A percentile compares a stretch with the other conserved stretches of the same genome.
Evolutionary conservation across 139 green algal genomes (phyloP).

Genomic region (Ettlia oleoabundans): DNA sequence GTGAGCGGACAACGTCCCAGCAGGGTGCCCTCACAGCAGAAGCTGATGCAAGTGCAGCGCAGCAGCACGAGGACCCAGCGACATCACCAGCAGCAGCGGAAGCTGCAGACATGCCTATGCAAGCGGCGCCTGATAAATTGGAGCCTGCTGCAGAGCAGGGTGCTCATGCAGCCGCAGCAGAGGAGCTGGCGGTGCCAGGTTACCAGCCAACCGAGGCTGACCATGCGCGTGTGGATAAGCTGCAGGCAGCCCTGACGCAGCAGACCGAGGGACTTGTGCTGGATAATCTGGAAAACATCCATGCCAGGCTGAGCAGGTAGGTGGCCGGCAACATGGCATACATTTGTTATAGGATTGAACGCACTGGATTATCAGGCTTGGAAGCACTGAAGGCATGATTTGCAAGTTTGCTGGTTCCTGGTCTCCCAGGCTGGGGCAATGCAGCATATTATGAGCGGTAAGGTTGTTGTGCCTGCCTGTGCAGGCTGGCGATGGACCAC

Average conservation of each 20-base stretch:
- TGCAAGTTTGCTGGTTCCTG: too few species aligned
- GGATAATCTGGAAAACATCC: constrained; percentile 50
- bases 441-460: too few species aligned
- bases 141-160: not conserved
- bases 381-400: too few species aligned
- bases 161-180: too few species aligned
- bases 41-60: too few species aligned
- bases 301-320: constrained; percentile 42
- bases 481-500: constrained; percentile 39
- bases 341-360: too few species aligned
- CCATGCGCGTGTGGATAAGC: constrained; percentile 2
- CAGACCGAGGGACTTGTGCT: constrained; percentile 43
- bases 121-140: not conserved
- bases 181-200: not conserved
- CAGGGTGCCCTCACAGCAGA: too few species aligned
- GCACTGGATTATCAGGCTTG: too few species aligned
- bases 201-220: not conserved
- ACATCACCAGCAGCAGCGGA: not conserved
- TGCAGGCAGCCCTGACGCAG: constrained; percentile 37
- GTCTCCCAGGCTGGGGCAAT: too few species aligned
- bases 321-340: too few species aligned
- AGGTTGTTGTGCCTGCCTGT: too few species aligned
- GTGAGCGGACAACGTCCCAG: too few species aligned
- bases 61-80: not conserved
- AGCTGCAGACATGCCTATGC: not conserved